phyloP scores from a whole-genome alignment of 306 rosid genomes.

The Ceratonia siliqua region DNA sequence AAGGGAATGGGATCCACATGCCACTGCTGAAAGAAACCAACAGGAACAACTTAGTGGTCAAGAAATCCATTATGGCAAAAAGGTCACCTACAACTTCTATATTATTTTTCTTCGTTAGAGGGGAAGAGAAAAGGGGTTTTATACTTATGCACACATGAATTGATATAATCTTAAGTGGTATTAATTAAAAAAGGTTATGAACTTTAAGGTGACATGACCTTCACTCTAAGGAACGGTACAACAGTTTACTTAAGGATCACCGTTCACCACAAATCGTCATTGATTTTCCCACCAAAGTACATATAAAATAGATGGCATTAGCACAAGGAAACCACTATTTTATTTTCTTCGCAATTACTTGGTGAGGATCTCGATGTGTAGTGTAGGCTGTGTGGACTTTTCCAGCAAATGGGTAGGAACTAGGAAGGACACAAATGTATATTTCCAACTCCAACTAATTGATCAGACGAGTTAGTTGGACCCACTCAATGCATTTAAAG shows the following conservation, averaged over 20 bases:
- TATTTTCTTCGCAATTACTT: neutral
- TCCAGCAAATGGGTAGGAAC: neutral
- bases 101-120: too few relatives aligned
- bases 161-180: too few relatives aligned
- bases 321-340: conserved; percentile 2
- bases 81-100: neutral
- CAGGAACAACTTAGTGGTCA: neutral
- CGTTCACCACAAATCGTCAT: too few relatives aligned
- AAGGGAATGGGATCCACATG: neutral
- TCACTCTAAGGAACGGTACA: too few relatives aligned
- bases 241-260: too few relatives aligned
- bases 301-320: neutral
- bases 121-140: too few relatives aligned
- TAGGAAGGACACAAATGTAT: neutral
- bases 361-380: neutral
- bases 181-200: too few relatives aligned
- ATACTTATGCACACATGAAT: too few relatives aligned
- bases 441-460: neutral
- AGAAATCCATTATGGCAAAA: neutral
- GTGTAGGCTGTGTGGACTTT: neutral
- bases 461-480: neutral
- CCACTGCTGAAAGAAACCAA: neutral
- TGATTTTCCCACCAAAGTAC: too few relatives aligned
- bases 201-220: too few relatives aligned
- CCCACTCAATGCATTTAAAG: neutral